A percentile compares a stretch with the other conserved stretches of the same genome.
Conservation (phyloP, 352 stramenopile species). For the Phytophthora citrophthora region DNA sequence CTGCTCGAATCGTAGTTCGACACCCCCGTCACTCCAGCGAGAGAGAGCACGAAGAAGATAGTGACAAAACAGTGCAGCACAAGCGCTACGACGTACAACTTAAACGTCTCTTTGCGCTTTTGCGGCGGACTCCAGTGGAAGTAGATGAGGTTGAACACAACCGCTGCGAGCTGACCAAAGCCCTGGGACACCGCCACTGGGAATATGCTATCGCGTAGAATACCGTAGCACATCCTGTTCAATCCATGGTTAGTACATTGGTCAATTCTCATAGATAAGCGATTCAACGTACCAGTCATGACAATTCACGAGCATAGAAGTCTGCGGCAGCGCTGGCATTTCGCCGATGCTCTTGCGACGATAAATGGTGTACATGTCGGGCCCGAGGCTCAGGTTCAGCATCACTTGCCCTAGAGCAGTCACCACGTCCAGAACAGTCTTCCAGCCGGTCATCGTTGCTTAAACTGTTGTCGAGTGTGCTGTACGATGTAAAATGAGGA, state of each 20-base stretch:
- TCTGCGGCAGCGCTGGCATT: slow-evolving; percentile 13
- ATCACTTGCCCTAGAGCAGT: slow-evolving; percentile 25
- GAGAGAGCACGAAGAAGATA: slow-evolving; percentile 42
- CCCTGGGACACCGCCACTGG: slow-evolving; percentile 27
- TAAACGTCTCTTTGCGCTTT: slow-evolving; percentile 10
- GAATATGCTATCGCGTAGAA: slow-evolving; percentile 29
- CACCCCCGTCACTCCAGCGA: slow-evolving; percentile 32
- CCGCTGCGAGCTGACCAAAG: slow-evolving; percentile 16
- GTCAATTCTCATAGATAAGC: background rate
- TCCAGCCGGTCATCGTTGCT: slow-evolving; percentile 20
- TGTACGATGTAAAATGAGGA: background rate
- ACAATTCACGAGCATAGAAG: slow-evolving; percentile 25
- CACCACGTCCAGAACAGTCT: slow-evolving; percentile 24
- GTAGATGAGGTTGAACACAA: slow-evolving; percentile 34
- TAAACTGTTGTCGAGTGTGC: background rate
- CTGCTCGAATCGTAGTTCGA: slow-evolving; percentile 12
- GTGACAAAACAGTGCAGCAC: slow-evolving; percentile 25
- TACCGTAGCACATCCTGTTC: slow-evolving; percentile 32
- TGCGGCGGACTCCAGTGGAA: slow-evolving; percentile 11
- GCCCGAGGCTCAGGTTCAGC: slow-evolving; percentile 26
- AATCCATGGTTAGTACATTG: background rate
- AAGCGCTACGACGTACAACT: slow-evolving; percentile 3
- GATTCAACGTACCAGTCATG: slow-evolving; percentile 30
- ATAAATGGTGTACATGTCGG: slow-evolving; percentile 31
- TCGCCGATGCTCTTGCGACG: slow-evolving; percentile 27